Percentiles rank a stretch among this genome's conserved stretches.
These are phyloP conservation scores for Pulveroboletus sp. DNA, from an alignment of 768 basidiomycete genomes.

Conservation along the genomic window DNA sequence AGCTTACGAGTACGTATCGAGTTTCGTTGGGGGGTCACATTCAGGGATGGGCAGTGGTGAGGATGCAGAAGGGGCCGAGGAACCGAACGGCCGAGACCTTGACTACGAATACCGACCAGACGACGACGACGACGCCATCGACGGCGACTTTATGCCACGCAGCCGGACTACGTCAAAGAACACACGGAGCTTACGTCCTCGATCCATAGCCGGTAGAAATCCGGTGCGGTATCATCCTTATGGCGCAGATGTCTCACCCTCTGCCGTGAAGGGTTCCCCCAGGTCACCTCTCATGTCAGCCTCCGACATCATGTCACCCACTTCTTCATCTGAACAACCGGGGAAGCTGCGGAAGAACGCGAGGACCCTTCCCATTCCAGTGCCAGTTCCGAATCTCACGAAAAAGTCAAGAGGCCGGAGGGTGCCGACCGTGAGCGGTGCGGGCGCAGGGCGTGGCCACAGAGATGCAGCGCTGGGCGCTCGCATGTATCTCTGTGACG, in stretches of 20 bases:
- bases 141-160: constrained; percentile 34
- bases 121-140: constrained; percentile 29
- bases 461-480: constrained; percentile 37
- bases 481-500: constrained; percentile 69
- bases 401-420: constrained; percentile 68
- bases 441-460: constrained; percentile 28
- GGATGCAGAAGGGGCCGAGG: constrained; percentile 27
- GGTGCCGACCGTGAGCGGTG: constrained; percentile 49
- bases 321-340: constrained; percentile 22
- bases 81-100: constrained; percentile 18
- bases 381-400: constrained; percentile 64
- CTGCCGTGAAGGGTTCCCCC: constrained; percentile 30
- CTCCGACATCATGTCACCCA: constrained; percentile 27
- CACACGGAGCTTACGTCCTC: constrained; percentile 36
- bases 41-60: constrained; percentile 25
- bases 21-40: constrained; percentile 15
- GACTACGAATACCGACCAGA: constrained; percentile 31
- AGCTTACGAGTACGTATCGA: constrained; percentile 22
- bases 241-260: constrained; percentile 23
- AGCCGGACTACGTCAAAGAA: constrained; percentile 35
- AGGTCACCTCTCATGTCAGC: constrained; percentile 31
- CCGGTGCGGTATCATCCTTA: constrained; percentile 34
- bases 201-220: constrained; percentile 31
- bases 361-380: constrained; percentile 48
- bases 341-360: constrained; percentile 33